Conservation (phyloP, 2,329 filamentous ascomycete species). For the Cadophora luteo-olivacea region DNA sequence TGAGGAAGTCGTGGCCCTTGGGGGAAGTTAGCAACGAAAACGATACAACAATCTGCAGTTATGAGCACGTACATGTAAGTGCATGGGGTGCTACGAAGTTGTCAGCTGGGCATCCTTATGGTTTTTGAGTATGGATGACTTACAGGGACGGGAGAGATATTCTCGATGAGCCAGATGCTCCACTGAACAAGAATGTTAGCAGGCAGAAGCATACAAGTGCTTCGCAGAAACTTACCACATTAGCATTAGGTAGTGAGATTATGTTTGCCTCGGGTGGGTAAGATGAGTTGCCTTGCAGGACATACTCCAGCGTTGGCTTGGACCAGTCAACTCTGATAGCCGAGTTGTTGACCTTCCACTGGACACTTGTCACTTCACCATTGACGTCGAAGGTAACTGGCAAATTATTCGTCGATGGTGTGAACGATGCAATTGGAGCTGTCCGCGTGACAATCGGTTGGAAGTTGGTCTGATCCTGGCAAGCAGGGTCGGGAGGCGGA, state of each 20-base stretch:
- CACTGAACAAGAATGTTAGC: background rate
- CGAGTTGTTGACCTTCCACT: conserved; percentile 24
- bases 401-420: background rate
- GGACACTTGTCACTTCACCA: background rate
- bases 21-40: background rate
- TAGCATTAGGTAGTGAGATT: conserved; percentile 27
- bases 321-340: conserved; percentile 50
- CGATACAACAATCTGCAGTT: background rate
- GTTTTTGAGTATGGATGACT: background rate
- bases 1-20: conserved; percentile 43
- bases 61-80: conserved; percentile 48
- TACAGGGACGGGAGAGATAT: conserved; percentile 11
- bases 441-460: conserved; percentile 20
- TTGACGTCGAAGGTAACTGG: conserved; percentile 1
- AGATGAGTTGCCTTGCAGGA: conserved; percentile 21
- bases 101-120: background rate
- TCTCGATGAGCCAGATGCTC: conserved; percentile 14
- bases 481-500: conserved; percentile 8
- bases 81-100: conserved; percentile 50
- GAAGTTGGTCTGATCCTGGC: conserved; percentile 21
- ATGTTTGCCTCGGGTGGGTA: conserved; percentile 10
- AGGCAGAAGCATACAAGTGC: too few species aligned
- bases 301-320: conserved; percentile 48
- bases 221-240: background rate
- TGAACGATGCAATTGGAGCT: conserved; percentile 13